Evolutionary conservation across 2,329 filamentous ascomycete species (phyloP), one percentile per base, ranked within the genome.

Genomic region (Elsinoe fawcettii): DNA sequence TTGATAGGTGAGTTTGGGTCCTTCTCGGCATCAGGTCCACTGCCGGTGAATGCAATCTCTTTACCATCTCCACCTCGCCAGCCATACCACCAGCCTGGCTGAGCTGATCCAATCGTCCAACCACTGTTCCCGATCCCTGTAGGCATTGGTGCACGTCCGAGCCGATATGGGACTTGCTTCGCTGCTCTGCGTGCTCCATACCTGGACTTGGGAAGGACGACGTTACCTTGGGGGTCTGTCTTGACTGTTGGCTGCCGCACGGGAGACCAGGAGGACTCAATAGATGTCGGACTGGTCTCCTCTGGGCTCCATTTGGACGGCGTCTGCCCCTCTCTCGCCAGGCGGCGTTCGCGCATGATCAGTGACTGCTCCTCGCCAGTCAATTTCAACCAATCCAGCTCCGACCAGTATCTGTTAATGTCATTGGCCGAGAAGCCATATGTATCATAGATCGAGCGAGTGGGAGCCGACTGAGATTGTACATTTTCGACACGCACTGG

Each of bases 21-120:
- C 27, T 60, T 62, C 60, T 70, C 67, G 14, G 67, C 67, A 41
- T 66, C 60, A 3, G 67, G 62, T 14, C 68, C 67, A 51, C 66
- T 60, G 25, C 69, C 67, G 12, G 60, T 57, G 58, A 70, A 71
- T 20, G 62, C 62, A 61, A 71, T 71, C 63, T 71, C 69, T 18
- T 61, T 61, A 7, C 69, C 69, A 55, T 70, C 69, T 22, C 69
- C 67, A 23, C 69, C 68, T 20, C 60, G 58, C 69, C 69, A 71
- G 41, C 65, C 66, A 56, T 65, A 68, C n/a, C 55, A 54, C 57
- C 57, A 59, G 22, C 59, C 57, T 20, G 58, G 57, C 53, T 58
- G 56, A n/a, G 60, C 55, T n/a, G 60, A 61, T 16, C 56, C 55
- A 32, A 61, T 58, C 4, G 53, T 55, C 60, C 60, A 61, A 11